A percentile compares a stretch with the other conserved stretches of the same genome.
phyloP scores from a whole-genome alignment of 2,329 filamentous ascomycete genomes.

The Paradendryphiella salina region DNA sequence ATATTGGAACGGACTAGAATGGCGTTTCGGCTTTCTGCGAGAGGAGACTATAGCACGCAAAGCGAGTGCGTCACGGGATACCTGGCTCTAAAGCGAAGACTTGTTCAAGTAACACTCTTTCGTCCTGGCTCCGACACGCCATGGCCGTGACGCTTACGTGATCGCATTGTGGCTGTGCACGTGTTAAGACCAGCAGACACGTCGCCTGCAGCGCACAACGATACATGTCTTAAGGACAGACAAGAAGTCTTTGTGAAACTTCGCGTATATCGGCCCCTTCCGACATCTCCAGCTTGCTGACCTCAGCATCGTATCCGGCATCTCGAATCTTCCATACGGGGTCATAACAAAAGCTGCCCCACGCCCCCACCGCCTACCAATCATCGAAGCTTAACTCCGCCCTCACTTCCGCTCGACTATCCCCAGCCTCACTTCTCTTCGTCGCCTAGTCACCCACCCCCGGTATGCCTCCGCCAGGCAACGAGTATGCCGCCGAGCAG shows the following conservation, averaged over 20 bases:
- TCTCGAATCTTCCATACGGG: conserved; percentile 33
- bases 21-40: background rate
- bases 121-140: background rate
- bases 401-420: conserved; percentile 21
- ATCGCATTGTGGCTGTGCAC: conserved; percentile 8
- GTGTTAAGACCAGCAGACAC: background rate
- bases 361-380: conserved; percentile 27
- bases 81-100: background rate
- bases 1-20: background rate
- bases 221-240: background rate
- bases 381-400: conserved; percentile 26
- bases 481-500: conserved; percentile 50
- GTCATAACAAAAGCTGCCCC: conserved; percentile 21
- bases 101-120: background rate
- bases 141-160: background rate
- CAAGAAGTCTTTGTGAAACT: background rate
- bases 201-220: background rate
- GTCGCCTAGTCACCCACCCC: background rate
- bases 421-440: conserved; percentile 1
- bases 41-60: background rate
- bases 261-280: background rate
- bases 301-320: conserved; percentile 15
- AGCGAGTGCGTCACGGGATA: no score
- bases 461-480: conserved; percentile 33
- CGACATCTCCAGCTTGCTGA: conserved; percentile 18